These are phyloP conservation scores for Penicillium sp. DNA, from an alignment of 2,329 filamentous ascomycete species.

Conservation along the genomic window DNA sequence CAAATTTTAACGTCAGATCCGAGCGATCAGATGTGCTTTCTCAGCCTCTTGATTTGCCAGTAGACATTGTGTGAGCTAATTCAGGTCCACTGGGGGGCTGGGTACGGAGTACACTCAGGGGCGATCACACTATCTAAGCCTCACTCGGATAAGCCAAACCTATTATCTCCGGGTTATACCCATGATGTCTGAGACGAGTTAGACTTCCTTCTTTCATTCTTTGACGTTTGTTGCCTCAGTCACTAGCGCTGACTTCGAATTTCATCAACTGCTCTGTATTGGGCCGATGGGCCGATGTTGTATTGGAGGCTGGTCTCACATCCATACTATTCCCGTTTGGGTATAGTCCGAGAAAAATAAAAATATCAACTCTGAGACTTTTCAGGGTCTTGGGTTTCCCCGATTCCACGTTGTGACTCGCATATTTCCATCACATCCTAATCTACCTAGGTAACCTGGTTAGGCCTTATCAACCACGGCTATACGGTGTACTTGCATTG, in stretches of 20 bases:
- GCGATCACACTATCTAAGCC: slow-evolving; percentile 1
- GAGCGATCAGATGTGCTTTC: not conserved
- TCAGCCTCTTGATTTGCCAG: not conserved
- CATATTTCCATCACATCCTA: not conserved
- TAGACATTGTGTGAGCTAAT: not conserved
- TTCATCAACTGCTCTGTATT: not conserved
- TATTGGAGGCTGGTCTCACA: not conserved
- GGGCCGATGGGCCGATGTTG: not conserved
- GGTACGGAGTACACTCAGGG: slow-evolving; percentile 1
- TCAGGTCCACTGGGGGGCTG: not conserved
- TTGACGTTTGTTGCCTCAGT: not conserved
- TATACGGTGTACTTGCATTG: not conserved
- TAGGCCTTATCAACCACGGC: not conserved
- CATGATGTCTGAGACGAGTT: not conserved
- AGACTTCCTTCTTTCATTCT: no score
- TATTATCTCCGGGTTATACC: no score
- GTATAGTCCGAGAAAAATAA: not conserved
- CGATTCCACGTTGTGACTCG: not conserved
- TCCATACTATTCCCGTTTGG: not conserved
- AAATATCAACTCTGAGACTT: not conserved
- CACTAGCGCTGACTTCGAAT: not conserved
- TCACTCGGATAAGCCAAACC: not conserved
- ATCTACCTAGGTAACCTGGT: not conserved
- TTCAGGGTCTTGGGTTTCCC: not conserved
- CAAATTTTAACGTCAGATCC: slow-evolving; percentile 1